Conservation (phyloP, 352 stramenopile species). For the Globisporangium iwayamae region DNA sequence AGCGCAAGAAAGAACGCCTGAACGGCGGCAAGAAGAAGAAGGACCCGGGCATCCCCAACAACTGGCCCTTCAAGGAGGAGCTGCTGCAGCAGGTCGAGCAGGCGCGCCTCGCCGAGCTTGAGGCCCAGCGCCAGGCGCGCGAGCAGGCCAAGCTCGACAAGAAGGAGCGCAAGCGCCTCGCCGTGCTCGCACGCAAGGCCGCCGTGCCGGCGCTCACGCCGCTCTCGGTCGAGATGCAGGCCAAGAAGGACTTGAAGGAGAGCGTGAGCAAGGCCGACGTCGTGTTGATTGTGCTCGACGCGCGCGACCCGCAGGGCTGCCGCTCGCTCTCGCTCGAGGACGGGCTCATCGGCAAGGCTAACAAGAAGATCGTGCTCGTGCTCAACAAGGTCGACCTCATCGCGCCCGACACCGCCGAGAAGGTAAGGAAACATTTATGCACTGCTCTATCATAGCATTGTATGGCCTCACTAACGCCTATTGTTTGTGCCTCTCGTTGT, state of each 20-base stretch:
- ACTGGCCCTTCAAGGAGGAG: constrained; percentile 98
- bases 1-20: constrained; percentile 90
- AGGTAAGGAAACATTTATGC: constrained; percentile 20
- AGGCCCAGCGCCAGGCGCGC: constrained; percentile 54
- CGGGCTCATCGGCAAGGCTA: constrained; percentile 89
- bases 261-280: constrained; percentile 60
- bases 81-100: constrained; percentile 84
- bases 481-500: constrained; percentile 6
- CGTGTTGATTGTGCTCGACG: constrained; percentile 93
- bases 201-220: constrained; percentile 39
- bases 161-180: constrained; percentile 57
- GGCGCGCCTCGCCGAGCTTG: constrained; percentile 68
- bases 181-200: constrained; percentile 28
- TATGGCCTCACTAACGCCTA: constrained; percentile 23
- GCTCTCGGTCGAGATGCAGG: constrained; percentile 69
- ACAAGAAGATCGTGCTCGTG: constrained; percentile 97
- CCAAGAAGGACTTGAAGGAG: constrained; percentile 78
- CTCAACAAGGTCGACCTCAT: constrained; percentile 99
- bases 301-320: constrained; percentile 95
- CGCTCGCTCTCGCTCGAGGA: constrained; percentile 93
- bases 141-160: constrained; percentile 62
- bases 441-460: neutral
- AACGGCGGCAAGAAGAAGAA: constrained; percentile 93
- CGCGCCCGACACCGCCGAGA: constrained; percentile 80
- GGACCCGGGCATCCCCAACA: constrained; percentile 97